Evolutionary conservation across 306 rosid genomes (phyloP).

Genomic region (Vigna unguiculata): DNA sequence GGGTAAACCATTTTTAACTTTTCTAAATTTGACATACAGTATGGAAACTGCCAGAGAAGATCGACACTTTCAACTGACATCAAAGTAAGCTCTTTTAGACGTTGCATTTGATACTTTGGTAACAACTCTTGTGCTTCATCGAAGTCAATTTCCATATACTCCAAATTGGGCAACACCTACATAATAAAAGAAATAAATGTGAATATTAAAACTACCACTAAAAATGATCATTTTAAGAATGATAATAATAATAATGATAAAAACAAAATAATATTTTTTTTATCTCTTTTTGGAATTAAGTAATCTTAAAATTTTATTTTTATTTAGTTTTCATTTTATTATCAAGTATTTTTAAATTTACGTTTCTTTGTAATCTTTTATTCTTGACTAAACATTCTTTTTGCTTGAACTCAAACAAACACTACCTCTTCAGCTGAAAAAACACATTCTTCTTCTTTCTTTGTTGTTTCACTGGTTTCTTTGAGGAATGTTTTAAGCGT

Average conservation of each 20-base stretch:
- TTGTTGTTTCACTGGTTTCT: neutral
- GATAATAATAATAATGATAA: no score
- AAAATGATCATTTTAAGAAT: no score
- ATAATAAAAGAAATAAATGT: neutral
- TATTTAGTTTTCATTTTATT: no score
- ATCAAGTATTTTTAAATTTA: no score
- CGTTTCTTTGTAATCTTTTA: no score
- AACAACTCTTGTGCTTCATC: neutral
- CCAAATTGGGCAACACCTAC: slow-evolving; percentile 26
- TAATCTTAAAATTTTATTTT: no score
- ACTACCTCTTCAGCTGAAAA: slow-evolving; percentile 24
- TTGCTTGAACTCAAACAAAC: no score
- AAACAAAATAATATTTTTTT: no score
- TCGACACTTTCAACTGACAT: fast-evolving
- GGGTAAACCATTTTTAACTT: neutral
- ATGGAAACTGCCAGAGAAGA: neutral
- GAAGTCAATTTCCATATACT: neutral
- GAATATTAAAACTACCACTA: no score
- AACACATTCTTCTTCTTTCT: neutral
- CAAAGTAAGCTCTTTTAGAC: slow-evolving; percentile 8
- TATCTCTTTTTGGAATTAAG: no score
- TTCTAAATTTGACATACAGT: slow-evolving; percentile 37
- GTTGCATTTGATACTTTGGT: neutral
- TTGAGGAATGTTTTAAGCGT: neutral
- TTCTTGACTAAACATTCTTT: no score